A percentile compares a stretch with the other conserved stretches of the same genome.
These are phyloP conservation scores for Geotrichum ghanense DNA, from an alignment of 805 yeast species.

Conservation along the genomic window DNA sequence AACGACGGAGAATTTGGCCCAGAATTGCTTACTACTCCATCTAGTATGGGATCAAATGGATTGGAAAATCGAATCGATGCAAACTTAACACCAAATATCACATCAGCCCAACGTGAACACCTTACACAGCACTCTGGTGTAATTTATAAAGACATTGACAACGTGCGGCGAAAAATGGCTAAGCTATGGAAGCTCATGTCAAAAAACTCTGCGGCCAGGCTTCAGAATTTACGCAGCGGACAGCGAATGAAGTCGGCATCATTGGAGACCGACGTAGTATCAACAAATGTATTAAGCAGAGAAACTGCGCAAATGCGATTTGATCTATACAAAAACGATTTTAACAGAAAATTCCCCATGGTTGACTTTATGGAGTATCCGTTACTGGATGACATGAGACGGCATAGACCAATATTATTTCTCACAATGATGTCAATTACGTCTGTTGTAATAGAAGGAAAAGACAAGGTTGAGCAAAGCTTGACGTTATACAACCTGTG, in stretches of 20 bases:
- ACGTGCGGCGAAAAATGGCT: conserved; percentile 12
- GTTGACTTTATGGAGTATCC: conserved; percentile 35
- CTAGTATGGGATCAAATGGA: not conserved
- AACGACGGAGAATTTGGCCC: not conserved
- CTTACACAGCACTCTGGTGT: not conserved
- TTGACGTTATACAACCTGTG: conserved; percentile 21
- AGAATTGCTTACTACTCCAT: not conserved
- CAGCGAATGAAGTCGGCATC: conserved; percentile 8
- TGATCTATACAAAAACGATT: conserved; percentile 33
- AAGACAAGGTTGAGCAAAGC: conserved; percentile 3
- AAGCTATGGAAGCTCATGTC: conserved; percentile 11
- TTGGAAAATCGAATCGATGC: not conserved
- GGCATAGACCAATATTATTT: conserved; percentile 48
- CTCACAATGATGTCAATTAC: conserved; percentile 54
- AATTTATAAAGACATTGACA: not conserved
- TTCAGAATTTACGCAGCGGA: conserved; percentile 7
- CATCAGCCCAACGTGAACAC: not conserved
- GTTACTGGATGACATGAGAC: conserved; percentile 37
- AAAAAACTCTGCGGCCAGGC: conserved; percentile 7
- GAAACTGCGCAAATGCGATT: conserved; percentile 53
- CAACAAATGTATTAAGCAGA: conserved; percentile 42
- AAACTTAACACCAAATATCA: not conserved
- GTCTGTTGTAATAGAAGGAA: conserved; percentile 25
- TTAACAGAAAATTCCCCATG: conserved; percentile 44
- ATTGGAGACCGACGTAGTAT: conserved; percentile 30